Evolutionary conservation across 1,284 basidiomycete species (phyloP).

Genomic region (Leccinum pachyderme): DNA sequence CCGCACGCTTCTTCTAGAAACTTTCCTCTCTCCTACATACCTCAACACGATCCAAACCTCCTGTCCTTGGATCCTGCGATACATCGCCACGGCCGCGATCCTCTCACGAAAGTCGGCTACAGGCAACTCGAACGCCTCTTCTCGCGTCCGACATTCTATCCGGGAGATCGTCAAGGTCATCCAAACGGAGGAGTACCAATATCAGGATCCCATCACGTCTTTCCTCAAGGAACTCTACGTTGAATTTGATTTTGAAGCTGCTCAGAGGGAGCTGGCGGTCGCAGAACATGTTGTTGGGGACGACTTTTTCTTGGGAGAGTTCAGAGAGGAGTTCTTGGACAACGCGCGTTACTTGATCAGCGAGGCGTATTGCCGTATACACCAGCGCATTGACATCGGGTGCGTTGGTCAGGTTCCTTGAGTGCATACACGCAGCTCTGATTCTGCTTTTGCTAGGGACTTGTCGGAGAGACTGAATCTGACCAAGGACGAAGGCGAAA

Average conservation of each 20-base stretch:
- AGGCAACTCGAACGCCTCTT: slow-evolving; percentile 51
- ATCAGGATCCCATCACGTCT: slow-evolving; percentile 88
- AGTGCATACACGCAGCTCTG: neutral
- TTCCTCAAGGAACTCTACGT: slow-evolving; percentile 94
- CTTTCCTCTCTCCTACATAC: slow-evolving; percentile 94
- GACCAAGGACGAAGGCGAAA: slow-evolving; percentile 91
- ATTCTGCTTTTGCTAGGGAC: slow-evolving; percentile 51
- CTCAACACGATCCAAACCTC: slow-evolving; percentile 98
- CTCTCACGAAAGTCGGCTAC: slow-evolving; percentile 78
- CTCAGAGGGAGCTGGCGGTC: slow-evolving; percentile 77
- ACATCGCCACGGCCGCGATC: slow-evolving; percentile 91
- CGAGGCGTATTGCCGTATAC: slow-evolving; percentile 97
- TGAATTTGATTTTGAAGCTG: slow-evolving; percentile 90
- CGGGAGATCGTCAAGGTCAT: slow-evolving; percentile 89
- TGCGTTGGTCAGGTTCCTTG: slow-evolving; percentile 38
- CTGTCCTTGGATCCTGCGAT: slow-evolving; percentile 93
- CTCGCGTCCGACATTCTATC: slow-evolving; percentile 80
- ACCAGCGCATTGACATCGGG: slow-evolving; percentile 95
- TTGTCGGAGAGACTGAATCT: slow-evolving; percentile 92
- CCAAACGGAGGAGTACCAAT: slow-evolving; percentile 93
- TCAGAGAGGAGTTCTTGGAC: slow-evolving; percentile 92
- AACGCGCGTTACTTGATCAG: slow-evolving; percentile 94
- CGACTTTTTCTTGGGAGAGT: slow-evolving; percentile 94
- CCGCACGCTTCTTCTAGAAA: slow-evolving; percentile 91
- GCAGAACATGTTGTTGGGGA: slow-evolving; percentile 85